A percentile compares a stretch with the other conserved stretches of the same genome.
Conservation (phyloP, 805 yeast species). For the Saturnispora silvae region DNA sequence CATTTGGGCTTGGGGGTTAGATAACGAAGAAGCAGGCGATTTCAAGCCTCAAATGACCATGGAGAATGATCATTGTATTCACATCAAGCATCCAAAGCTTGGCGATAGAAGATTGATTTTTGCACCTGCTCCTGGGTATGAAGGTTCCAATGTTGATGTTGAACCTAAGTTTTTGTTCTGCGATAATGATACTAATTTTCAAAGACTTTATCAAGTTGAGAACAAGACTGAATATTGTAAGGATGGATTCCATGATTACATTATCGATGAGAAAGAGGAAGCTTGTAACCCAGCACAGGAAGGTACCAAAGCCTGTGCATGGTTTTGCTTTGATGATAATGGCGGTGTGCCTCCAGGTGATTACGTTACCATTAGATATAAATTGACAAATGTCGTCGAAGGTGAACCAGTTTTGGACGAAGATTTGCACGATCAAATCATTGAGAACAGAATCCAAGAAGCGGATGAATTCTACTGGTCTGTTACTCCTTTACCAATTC, state of each 20-base stretch:
- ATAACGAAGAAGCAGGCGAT: constrained; percentile 17
- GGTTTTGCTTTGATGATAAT: constrained; percentile 65
- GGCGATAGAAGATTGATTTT: constrained; percentile 58
- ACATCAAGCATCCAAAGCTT: constrained; percentile 55
- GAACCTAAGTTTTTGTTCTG: constrained; percentile 75
- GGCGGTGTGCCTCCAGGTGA: constrained; percentile 82
- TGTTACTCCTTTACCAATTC: constrained; percentile 73
- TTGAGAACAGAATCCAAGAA: constrained; percentile 67
- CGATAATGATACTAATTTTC: constrained; percentile 76
- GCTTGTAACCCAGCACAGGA: constrained; percentile 58
- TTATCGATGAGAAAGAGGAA: constrained; percentile 47
- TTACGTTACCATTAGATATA: constrained; percentile 75
- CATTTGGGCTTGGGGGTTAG: constrained; percentile 86
- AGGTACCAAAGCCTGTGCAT: constrained; percentile 83
- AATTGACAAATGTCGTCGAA: constrained; percentile 31
- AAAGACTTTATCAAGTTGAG: constrained; percentile 52
- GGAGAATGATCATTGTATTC: constrained; percentile 37
- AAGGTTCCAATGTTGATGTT: constrained; percentile 50
- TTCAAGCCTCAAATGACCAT: constrained; percentile 38
- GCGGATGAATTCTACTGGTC: constrained; percentile 92
- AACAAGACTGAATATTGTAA: constrained; percentile 57
- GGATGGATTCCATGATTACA: constrained; percentile 84
- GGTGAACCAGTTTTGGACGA: constrained; percentile 47
- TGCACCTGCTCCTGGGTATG: constrained; percentile 75
- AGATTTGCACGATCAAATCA: constrained; percentile 56